Conservation (phyloP, 2,329 filamentous ascomycete genomes). For the Ploettnerulaceae sp. region DNA sequence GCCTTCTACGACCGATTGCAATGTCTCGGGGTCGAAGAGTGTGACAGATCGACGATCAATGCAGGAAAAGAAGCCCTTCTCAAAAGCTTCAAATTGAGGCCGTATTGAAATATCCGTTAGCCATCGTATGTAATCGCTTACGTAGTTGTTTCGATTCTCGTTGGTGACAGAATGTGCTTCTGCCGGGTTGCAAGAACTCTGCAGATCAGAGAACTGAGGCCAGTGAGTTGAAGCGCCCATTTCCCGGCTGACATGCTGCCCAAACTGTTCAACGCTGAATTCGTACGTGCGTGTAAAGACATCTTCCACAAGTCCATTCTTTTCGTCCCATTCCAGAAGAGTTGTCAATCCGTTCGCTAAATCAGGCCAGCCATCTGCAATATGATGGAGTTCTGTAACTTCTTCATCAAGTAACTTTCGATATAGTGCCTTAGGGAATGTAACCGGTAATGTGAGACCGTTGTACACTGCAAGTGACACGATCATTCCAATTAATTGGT, state of each 20-base stretch:
- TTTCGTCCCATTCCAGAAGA: slow-evolving; percentile 71
- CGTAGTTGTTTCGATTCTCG: slow-evolving; percentile 70
- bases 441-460: slow-evolving; percentile 83
- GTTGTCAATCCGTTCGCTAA: slow-evolving; percentile 68
- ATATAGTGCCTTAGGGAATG: slow-evolving; percentile 82
- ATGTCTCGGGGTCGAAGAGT: slow-evolving; percentile 59
- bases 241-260: slow-evolving; percentile 50
- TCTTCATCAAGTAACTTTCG: slow-evolving; percentile 67
- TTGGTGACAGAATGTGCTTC: slow-evolving; percentile 70
- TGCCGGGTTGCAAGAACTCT: slow-evolving; percentile 37
- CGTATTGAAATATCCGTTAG: slow-evolving; percentile 72
- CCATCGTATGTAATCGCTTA: slow-evolving; percentile 80
- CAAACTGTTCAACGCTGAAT: slow-evolving; percentile 64
- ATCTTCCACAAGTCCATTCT: slow-evolving; percentile 71
- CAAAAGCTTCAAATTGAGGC: slow-evolving; percentile 76
- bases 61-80: slow-evolving; percentile 72
- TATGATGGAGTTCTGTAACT: slow-evolving; percentile 66
- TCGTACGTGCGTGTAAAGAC: slow-evolving; percentile 81
- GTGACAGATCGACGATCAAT: slow-evolving; percentile 65
- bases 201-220: slow-evolving; percentile 46
- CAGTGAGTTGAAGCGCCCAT: slow-evolving; percentile 46
- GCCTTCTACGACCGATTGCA: slow-evolving; percentile 81
- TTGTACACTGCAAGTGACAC: slow-evolving; percentile 90
- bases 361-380: slow-evolving; percentile 83
- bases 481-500: slow-evolving; percentile 82